Base-by-base conservation (phyloP, 164 flowering plant genomes). In the Magnolia changhungtana region DNA sequence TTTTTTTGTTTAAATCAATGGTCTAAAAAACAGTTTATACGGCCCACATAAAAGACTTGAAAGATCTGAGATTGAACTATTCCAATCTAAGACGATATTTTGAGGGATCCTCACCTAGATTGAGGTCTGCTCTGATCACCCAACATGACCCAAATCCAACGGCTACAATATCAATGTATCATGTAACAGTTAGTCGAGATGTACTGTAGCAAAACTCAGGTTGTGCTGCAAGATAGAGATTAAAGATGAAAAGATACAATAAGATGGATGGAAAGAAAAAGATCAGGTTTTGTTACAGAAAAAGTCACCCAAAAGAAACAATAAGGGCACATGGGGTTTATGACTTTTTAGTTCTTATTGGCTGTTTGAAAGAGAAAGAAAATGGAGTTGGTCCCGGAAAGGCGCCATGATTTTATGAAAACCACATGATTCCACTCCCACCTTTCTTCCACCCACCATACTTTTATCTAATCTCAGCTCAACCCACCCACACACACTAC, bases 381-480 rank as follows among this genome's bases (percentile, higher is more conserved):
- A 24, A n/a, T 29, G 27, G 58, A 70, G 50, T 31, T 59, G 73
- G 58, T 63, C 31, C 49, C 61, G 69, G 69, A 63, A 76, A 76
- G 74, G 31, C 78, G 69, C 73, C 73, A 37, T 63, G 74, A 77
- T 77, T 77, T 77, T 72, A 71, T 71, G 79, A 77, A 50, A 50
- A 27, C 66, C 79, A 64, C 79, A 66, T 77, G 79, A 77, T 51
- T 45, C 52, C 75, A 49, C 58, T 55, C 59, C 31, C 20, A 9
- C 16, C 31, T 24, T 4, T 20, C n/a, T 14, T 31, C 20, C 50
- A 8, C 63, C 63, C 50, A 50, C 37, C 21, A 8, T 23, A 8
- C 68, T 24, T 0, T 65, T 24, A 24, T 24, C 24, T 20, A 10
- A 7, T 63, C 23, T 18, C 8, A 18, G 20, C 19, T 63, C 65